phyloP scores from a whole-genome alignment of 2,329 filamentous ascomycete genomes.

The Hypoxylon sp. region DNA sequence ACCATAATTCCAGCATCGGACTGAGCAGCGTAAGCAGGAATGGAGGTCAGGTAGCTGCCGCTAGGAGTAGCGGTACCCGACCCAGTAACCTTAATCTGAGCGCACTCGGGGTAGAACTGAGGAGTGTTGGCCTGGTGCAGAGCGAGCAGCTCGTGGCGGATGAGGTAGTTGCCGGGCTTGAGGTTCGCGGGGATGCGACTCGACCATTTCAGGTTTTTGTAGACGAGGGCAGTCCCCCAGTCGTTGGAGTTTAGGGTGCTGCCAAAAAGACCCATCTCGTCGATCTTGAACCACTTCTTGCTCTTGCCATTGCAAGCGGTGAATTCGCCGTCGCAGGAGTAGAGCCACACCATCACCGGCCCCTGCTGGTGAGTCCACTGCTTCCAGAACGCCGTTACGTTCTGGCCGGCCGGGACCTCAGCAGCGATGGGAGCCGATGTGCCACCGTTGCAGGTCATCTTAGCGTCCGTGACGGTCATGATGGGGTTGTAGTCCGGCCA shows the following conservation, averaged over 20 bases:
- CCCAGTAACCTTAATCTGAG: slow-evolving; percentile 65
- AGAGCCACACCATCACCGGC: slow-evolving; percentile 70
- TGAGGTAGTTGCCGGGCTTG: slow-evolving; percentile 67
- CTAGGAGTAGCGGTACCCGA: slow-evolving; percentile 60
- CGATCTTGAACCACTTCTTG: slow-evolving; percentile 71
- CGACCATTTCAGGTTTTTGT: slow-evolving; percentile 62
- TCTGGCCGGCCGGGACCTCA: slow-evolving; percentile 61
- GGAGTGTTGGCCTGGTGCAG: slow-evolving; percentile 62
- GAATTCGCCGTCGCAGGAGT: slow-evolving; percentile 65
- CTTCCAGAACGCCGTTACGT: slow-evolving; percentile 64
- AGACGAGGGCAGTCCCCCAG: slow-evolving; percentile 63
- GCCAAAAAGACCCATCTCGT: slow-evolving; percentile 64
- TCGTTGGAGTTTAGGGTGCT: slow-evolving; percentile 59
- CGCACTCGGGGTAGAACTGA: slow-evolving; percentile 70
- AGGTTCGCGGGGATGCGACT: slow-evolving; percentile 64
- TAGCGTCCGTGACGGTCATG: slow-evolving; percentile 60
- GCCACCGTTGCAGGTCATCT: slow-evolving; percentile 69
- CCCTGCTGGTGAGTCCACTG: slow-evolving; percentile 72
- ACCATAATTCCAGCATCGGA: slow-evolving; percentile 63
- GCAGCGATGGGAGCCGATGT: slow-evolving; percentile 61
- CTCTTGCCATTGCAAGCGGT: slow-evolving; percentile 64
- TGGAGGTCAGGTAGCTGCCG: slow-evolving; percentile 58
- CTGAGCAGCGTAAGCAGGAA: slow-evolving; percentile 60
- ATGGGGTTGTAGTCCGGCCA: slow-evolving; percentile 71
- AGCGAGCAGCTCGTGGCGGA: slow-evolving; percentile 69